phyloP scores from a whole-genome alignment of 2,329 filamentous ascomycete genomes.

The Aspergillus jensenii region DNA sequence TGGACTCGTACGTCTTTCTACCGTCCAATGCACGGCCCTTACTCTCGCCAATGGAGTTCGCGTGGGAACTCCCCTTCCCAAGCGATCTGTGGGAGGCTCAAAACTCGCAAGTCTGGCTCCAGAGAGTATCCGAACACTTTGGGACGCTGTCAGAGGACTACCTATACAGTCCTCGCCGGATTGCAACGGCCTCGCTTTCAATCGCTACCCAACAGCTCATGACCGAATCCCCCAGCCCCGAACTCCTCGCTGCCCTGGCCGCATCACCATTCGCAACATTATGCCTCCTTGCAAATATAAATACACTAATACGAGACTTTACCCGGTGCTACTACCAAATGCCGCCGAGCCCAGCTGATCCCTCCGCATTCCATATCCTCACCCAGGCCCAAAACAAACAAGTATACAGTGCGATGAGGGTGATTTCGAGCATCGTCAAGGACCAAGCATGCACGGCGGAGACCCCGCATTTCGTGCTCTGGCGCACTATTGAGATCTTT shows the following conservation, averaged over 20 bases:
- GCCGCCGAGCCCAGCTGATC: constrained; percentile 31
- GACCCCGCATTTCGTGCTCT: not conserved
- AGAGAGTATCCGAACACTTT: constrained; percentile 5
- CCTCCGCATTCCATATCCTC: constrained; percentile 34
- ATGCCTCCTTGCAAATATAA: not conserved
- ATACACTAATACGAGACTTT: constrained; percentile 31
- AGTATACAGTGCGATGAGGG: constrained; percentile 10
- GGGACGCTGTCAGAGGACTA: not conserved
- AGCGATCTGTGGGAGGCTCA: constrained; percentile 31
- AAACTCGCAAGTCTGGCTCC: constrained; percentile 26
- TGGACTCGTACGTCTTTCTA: constrained; percentile 15
- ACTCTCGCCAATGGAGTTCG: constrained; percentile 33
- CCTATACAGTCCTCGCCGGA: constrained; percentile 10
- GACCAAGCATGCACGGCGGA: not conserved
- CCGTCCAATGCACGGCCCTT: constrained; percentile 31
- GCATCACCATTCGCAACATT: not conserved
- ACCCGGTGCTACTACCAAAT: constrained; percentile 37
- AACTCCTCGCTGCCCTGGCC: constrained; percentile 18
- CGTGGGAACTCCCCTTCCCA: constrained; percentile 35
- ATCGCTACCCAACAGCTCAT: constrained; percentile 35
- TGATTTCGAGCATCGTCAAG: not conserved
- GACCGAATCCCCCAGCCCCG: constrained; percentile 25
- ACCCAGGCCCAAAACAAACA: constrained; percentile 34
- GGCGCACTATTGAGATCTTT: constrained; percentile 25
- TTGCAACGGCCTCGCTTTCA: constrained; percentile 26